Conservation (phyloP, 75 land plant genomes). For the Azolla pinnata region DNA sequence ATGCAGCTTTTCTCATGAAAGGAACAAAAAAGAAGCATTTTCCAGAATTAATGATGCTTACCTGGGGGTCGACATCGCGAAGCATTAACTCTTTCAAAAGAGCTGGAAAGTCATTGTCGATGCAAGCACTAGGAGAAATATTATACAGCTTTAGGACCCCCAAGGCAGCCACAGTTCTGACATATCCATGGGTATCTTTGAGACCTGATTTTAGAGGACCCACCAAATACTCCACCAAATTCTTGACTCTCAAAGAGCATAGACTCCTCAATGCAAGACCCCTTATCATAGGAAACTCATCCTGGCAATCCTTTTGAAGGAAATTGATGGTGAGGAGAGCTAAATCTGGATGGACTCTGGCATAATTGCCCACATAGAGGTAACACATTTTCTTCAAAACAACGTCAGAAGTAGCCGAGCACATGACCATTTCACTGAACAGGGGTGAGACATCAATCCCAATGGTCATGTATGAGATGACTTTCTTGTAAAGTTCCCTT, state of each 20-base stretch:
- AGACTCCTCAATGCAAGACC: slow-evolving; percentile 86
- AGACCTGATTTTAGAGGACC: slow-evolving; percentile 70
- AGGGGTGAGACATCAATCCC: slow-evolving; percentile 92
- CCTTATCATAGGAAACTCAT: slow-evolving; percentile 90
- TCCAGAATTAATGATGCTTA: slow-evolving; percentile 11
- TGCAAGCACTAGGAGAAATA: slow-evolving; percentile 70
- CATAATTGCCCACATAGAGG: slow-evolving; percentile 91
- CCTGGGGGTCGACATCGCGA: slow-evolving; percentile 83
- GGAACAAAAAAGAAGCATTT: background rate
- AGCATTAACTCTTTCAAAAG: slow-evolving; percentile 60
- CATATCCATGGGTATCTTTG: slow-evolving; percentile 71
- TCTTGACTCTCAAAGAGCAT: slow-evolving; percentile 75
- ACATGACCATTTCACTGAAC: slow-evolving; percentile 98
- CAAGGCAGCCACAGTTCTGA: slow-evolving; percentile 71
- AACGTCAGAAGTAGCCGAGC: slow-evolving; percentile 95
- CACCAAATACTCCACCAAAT: slow-evolving; percentile 86
- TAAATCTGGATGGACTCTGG: slow-evolving; percentile 81
- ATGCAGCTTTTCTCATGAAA: background rate
- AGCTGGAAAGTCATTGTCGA: slow-evolving; percentile 77
- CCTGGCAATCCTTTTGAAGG: slow-evolving; percentile 88
- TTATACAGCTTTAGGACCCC: slow-evolving; percentile 90
- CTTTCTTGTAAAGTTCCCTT: slow-evolving; percentile 94
- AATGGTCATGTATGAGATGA: slow-evolving; percentile 92
- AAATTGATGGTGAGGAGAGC: slow-evolving; percentile 96
- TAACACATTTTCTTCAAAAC: slow-evolving; percentile 99